A percentile compares a stretch with the other conserved stretches of the same genome.
phyloP scores from a whole-genome alignment of 108 stramenopile species.

The Nitzschia palea region DNA sequence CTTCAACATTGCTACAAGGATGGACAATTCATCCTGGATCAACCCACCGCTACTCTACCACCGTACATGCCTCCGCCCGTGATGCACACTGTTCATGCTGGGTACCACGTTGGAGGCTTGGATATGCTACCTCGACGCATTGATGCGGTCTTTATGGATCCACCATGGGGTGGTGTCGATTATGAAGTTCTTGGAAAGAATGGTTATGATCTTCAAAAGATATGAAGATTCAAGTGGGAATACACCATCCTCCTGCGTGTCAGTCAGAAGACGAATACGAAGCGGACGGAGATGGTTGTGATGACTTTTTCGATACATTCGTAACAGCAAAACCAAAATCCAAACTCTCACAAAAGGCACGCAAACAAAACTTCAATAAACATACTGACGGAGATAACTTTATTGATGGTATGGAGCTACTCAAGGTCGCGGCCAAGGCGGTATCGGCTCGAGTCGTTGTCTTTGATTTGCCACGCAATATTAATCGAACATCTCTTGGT shows the following conservation, averaged over 20 bases:
- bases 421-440: slow-evolving; percentile 74
- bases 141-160: slow-evolving; percentile 86
- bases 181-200: slow-evolving; percentile 80
- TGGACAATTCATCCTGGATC: slow-evolving; percentile 66
- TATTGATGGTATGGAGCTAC: slow-evolving; percentile 67
- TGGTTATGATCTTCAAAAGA: slow-evolving; percentile 80
- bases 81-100: slow-evolving; percentile 46
- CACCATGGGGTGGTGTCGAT: slow-evolving; percentile 79
- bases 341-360: slow-evolving; percentile 23
- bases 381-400: slow-evolving; percentile 31
- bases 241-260: background rate
- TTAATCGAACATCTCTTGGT: slow-evolving; percentile 69
- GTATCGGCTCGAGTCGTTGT: slow-evolving; percentile 63
- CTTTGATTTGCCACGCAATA: slow-evolving; percentile 81
- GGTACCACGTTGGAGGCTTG: slow-evolving; percentile 73
- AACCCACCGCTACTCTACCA: slow-evolving; percentile 38
- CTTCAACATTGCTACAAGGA: slow-evolving; percentile 71
- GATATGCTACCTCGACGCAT: slow-evolving; percentile 65
- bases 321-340: background rate
- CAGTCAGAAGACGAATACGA: slow-evolving; percentile 15
- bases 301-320: slow-evolving; percentile 57
- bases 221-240: slow-evolving; percentile 74
- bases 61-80: slow-evolving; percentile 54
- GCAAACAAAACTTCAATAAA: slow-evolving; percentile 44
- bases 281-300: slow-evolving; percentile 30